A percentile compares a stretch with the other conserved stretches of the same genome.
Conservation (phyloP, 306 rosid genomes). For the Calophaca sinica region DNA sequence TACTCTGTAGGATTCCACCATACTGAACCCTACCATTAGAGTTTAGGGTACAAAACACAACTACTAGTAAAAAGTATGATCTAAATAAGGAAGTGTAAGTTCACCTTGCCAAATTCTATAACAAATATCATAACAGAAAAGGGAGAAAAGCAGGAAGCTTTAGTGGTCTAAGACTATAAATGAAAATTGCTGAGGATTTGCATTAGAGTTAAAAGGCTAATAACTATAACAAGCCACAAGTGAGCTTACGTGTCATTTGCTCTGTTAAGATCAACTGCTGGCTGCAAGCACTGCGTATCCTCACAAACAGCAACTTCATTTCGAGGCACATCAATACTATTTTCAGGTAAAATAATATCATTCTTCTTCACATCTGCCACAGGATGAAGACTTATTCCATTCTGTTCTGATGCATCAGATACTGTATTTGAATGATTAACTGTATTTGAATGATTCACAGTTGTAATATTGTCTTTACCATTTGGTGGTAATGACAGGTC, state of each 20-base stretch:
- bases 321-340: slow-evolving; percentile 42
- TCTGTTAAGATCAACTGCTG: slow-evolving; percentile 47
- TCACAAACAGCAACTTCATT: slow-evolving; percentile 48
- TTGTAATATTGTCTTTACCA: slow-evolving; percentile 46
- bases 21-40: slow-evolving; percentile 11
- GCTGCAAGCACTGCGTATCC: slow-evolving; percentile 51
- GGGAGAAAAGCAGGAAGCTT: slow-evolving; percentile 5
- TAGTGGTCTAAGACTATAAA: background rate
- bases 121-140: slow-evolving; percentile 30
- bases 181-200: slow-evolving; percentile 11
- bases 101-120: slow-evolving; percentile 2
- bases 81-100: slow-evolving; percentile 29
- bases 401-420: slow-evolving; percentile 49
- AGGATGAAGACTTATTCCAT: slow-evolving; percentile 45
- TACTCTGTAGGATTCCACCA: slow-evolving; percentile 5
- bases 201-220: background rate
- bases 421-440: slow-evolving; percentile 49
- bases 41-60: slow-evolving; percentile 5
- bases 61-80: background rate
- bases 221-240: slow-evolving; percentile 9
- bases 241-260: slow-evolving; percentile 68
- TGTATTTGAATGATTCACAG: slow-evolving; percentile 44
- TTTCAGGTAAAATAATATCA: slow-evolving; percentile 48
- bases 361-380: slow-evolving; percentile 31
- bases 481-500: slow-evolving; percentile 47